phyloP scores from a whole-genome alignment of 1,284 basidiomycete genomes.

The Puccinia horiana region DNA sequence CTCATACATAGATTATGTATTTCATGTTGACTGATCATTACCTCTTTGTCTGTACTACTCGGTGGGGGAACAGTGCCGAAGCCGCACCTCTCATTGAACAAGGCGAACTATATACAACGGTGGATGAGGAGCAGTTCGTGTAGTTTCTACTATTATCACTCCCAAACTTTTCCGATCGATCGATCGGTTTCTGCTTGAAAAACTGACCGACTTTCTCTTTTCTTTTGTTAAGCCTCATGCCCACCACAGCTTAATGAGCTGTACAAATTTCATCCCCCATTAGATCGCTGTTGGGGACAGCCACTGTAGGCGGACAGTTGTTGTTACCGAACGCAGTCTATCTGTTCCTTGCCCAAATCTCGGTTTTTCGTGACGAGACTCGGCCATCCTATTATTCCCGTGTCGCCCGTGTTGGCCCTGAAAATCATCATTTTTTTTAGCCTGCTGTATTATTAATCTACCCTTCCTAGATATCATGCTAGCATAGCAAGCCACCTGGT shows the following conservation, averaged over 20 bases:
- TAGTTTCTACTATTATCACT: background rate
- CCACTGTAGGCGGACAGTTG: no score
- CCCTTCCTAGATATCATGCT: no score
- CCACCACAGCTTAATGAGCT: background rate
- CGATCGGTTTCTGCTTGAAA: background rate
- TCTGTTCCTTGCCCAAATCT: no score
- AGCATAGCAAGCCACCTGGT: no score
- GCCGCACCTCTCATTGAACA: slow-evolving; percentile 71
- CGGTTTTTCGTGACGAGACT: no score
- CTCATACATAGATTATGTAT: background rate
- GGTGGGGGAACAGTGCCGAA: slow-evolving; percentile 62
- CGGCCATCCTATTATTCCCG: no score
- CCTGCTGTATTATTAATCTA: no score
- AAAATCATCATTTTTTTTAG: no score
- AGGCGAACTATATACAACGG: slow-evolving; percentile 69
- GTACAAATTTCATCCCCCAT: no score
- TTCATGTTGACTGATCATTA: background rate
- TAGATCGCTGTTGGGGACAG: no score
- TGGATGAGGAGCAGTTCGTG: slow-evolving; percentile 41
- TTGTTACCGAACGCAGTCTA: no score
- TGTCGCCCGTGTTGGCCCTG: no score
- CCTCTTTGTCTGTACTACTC: background rate
- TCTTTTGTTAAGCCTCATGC: slow-evolving; percentile 10
- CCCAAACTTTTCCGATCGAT: background rate
- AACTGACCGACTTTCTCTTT: background rate